phyloP scores from a whole-genome alignment of 31 red algal species.

The Odonthalia washingtoniensis region DNA sequence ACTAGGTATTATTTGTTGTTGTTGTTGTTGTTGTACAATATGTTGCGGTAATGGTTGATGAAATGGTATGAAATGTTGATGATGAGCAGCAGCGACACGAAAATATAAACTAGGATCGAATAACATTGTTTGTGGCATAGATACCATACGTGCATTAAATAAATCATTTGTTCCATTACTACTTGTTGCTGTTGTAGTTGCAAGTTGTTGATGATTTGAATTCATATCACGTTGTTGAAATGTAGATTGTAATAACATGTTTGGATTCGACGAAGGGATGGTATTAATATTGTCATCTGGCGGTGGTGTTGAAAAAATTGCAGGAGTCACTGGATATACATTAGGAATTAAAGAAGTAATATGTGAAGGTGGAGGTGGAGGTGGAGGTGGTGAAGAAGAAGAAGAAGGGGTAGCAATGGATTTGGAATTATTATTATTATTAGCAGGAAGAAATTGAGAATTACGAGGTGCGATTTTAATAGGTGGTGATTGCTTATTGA shows the following conservation, averaged over 20 bases:
- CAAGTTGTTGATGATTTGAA: too few relatives aligned
- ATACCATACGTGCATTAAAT: too few relatives aligned
- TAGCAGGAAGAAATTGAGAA: background rate
- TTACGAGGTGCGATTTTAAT: background rate
- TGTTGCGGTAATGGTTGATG: too few relatives aligned
- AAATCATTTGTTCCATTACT: too few relatives aligned
- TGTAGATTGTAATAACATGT: background rate
- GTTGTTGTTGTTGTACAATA: background rate
- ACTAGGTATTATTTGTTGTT: background rate
- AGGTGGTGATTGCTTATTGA: background rate
- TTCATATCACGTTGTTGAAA: too few relatives aligned
- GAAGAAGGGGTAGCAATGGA: background rate
- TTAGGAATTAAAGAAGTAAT: background rate
- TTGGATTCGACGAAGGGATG: too few relatives aligned
- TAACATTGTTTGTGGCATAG: too few relatives aligned
- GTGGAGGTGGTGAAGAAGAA: background rate
- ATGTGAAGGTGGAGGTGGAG: background rate
- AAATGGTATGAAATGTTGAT: too few relatives aligned
- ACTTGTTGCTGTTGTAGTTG: too few relatives aligned
- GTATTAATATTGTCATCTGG: background rate
- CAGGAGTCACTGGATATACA: background rate
- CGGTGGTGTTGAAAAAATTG: background rate
- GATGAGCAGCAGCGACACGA: too few relatives aligned
- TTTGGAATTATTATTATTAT: background rate
- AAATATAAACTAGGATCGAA: too few relatives aligned